Evolutionary conservation across 2,329 filamentous ascomycete genomes (phyloP), one percentile per base, ranked within the genome.

Genomic region (Aspergillus proliferans): DNA sequence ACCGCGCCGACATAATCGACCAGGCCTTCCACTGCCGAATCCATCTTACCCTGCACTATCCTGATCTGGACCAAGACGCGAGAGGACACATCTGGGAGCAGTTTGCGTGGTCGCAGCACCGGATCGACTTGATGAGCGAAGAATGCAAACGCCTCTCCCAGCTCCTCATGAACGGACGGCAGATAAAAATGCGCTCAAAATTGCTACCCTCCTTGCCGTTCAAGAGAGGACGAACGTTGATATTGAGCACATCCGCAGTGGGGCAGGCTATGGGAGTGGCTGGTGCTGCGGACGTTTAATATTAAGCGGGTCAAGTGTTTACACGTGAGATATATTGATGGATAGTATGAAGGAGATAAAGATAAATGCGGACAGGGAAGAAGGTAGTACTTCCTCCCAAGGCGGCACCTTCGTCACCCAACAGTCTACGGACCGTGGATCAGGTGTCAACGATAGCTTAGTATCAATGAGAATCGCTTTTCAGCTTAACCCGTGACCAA

Each of bases 21-120:
- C 62, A 64, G 0, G 75, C 76, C 15, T 76, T 77, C 59, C 67
- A 73, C 52, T 72, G 69, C 28, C 71, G 75, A 39, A 76, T 78
- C 52, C 74, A 78, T 61, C 65, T 79, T 50, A 69, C 68, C 1
- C 68, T 78, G 39, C 67, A 75, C 55, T 79, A 79, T 50, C 70
- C 72, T 5, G 56, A 67, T 34, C 68, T 78, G 9, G 34, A 38
- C 33, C 33, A 36, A 36, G 12, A 36, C 33, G 12, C 33, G 15
- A 26, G 24, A 26, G 2, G 24, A 26, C 6, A 26, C 24, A 38
- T 38, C 34, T 38, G 34, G 34, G 14, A 18, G 15, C 34, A 18
- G 5, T 38, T 38, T 18, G 34, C 24, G 24, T 8, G 24, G 7
- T 26, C 7, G 7, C 24, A 9, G 7, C 7, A 7, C 7, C 24